Base-by-base conservation (phyloP, 352 stramenopile species). In the Globisporangium rhizosaccharum region DNA sequence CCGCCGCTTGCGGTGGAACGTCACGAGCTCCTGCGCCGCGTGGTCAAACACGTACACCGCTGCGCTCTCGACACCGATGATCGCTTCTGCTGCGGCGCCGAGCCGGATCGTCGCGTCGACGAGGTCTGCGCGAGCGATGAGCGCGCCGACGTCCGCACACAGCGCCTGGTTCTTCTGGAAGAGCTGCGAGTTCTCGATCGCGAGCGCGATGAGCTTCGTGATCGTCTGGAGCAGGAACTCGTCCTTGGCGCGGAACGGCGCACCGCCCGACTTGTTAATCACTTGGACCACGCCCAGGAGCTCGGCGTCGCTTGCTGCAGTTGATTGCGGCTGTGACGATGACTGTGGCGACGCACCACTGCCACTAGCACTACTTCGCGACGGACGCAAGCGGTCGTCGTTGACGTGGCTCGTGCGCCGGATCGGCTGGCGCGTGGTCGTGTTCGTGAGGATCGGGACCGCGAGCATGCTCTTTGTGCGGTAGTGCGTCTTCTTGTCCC, bases 131-230 rank as follows among this genome's bases (percentile, higher is more conserved):
- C 83, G 65, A 0, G 68, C 70, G 46, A 92, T 88, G 5, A 90
- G 62, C 41, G 81, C 77, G 7, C 82, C 82, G 11, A 92, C 63
- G 51, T 79, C 77, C 50, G 70, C 74, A 47, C 77, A 87, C 4
- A 90, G 57, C 57, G 80, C 79, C 46, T 92, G 82, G 33, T 82
- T 92, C 52, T 87, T 85, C 56, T 92, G 82, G 57, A 92, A 92
- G 23, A 90, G 57, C 53, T 90, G 81, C 23, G 78, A 90, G 65
- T 92, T 90, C 36, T 92, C 79, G 25, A 92, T 92, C 4, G 82
- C 82, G 23, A 92, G 62, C 14, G 79, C 82, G 36, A 92, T 90
- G 37, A 92, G 66, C 51, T 92, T 89, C 1, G 82, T 79, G 49
- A 92, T 88, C 1, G 79, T 88, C 42, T 81, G 67, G 26, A 92